A percentile compares a stretch with the other conserved stretches of the same genome.
These are phyloP conservation scores for Claviceps capensis DNA, from an alignment of 2,329 filamentous ascomycete species.

Conservation along the genomic window DNA sequence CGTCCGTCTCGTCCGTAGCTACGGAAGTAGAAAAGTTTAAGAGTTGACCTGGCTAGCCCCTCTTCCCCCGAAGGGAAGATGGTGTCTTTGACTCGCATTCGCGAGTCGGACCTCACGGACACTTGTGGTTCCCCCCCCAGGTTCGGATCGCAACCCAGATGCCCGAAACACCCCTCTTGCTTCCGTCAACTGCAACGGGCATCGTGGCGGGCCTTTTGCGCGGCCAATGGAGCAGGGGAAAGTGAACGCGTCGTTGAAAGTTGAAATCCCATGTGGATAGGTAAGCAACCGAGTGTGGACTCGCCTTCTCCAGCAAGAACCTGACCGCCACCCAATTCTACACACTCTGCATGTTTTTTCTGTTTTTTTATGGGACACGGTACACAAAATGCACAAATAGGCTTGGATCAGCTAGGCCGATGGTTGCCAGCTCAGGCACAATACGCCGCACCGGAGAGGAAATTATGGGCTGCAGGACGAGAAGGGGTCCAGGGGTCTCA, in stretches of 20 bases:
- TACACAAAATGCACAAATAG: neutral
- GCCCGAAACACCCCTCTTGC: neutral
- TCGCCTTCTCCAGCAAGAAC: neutral
- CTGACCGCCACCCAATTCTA: conserved; percentile 2
- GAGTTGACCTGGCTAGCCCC: neutral
- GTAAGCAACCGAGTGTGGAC: neutral
- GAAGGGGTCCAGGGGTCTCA: conserved; percentile 2
- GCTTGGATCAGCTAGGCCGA: neutral
- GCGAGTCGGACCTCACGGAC: conserved; percentile 1
- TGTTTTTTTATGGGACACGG: conserved; percentile 2
- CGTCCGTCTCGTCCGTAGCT: neutral
- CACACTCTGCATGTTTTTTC: neutral
- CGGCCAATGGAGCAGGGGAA: neutral
- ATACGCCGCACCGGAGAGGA: neutral
- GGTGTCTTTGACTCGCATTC: conserved; percentile 2
- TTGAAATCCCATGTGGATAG: neutral
- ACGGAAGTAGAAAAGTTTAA: neutral
- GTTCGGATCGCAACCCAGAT: neutral
- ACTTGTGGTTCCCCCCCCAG: neutral
- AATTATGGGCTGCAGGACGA: conserved; percentile 3
- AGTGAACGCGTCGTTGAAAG: neutral
- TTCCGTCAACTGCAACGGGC: neutral
- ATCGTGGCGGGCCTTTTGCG: neutral
- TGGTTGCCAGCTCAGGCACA: neutral
- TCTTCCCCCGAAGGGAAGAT: neutral